Base-by-base conservation (phyloP, 192 early-diverging fungal genomes). In the Chytriomyces sp. region DNA sequence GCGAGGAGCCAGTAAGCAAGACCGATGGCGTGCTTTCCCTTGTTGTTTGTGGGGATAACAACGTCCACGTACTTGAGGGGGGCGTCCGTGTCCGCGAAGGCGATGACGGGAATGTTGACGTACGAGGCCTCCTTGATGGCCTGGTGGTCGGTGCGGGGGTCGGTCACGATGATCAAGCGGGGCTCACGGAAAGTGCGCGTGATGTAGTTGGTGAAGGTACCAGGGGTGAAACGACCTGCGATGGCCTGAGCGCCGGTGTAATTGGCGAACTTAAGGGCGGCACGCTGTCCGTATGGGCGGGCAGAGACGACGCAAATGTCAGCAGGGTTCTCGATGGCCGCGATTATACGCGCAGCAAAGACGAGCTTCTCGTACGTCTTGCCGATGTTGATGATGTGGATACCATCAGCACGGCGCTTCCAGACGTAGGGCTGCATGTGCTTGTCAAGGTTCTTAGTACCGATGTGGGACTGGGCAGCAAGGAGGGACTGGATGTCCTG, bases 181-280 rank as follows among this genome's bases (percentile, higher is more conserved):
- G 98, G 98, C 86, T 99, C 98, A 88, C 94, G 92, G 94, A 98
- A 99, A 74, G 94, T 89, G 76, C 94, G 92, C 79, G 98, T 99
- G 84, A 97, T 99, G 91, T 99, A 99, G 89, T 99, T 99, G 82
- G 98, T 99, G 89, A 99, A 98, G 87, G 95, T 98, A 91, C 98
- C 98, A 73, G 98, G 98, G 77, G 98, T 99, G 93, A 99, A 99
- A 83, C 96, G 93, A 83, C 98, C 98, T 60, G 96, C 96, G 73
- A 99, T 95, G 78, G 96, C 96, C 87, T 98, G 93, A 73, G 95
- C 94, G 75, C 96, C 96, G 78, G 95, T 99, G 92, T 98, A 92
- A 75, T 91, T 91, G 66, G 95, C 98, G 85, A 91, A 99, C 92
- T 99, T 99, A 67, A 97, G 89, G 73, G 93, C 94, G 65, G 96